Conservation (phyloP, 2,329 filamentous ascomycete genomes). For the Aureobasidium subglaciale region DNA sequence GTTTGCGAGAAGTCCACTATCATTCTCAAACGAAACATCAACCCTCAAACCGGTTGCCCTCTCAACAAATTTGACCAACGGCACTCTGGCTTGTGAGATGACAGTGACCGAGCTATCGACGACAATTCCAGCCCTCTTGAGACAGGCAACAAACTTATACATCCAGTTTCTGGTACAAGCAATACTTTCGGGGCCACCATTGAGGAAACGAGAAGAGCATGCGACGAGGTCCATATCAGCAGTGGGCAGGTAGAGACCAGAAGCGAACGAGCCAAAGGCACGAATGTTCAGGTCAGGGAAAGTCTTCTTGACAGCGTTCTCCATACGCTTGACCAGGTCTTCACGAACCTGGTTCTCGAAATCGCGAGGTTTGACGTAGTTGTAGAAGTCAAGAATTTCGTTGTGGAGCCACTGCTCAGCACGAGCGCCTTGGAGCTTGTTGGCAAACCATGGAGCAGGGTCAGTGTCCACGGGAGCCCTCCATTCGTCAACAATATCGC, state of each 20-base stretch:
- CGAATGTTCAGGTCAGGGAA: constrained; percentile 50
- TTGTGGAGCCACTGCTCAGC: constrained; percentile 63
- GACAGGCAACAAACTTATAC: constrained; percentile 54
- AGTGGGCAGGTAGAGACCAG: constrained; percentile 62
- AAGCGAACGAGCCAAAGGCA: constrained; percentile 92
- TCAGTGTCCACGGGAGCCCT: constrained; percentile 28
- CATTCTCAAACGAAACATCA: constrained; percentile 92
- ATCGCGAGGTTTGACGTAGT: constrained; percentile 68
- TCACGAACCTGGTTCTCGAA: constrained; percentile 72
- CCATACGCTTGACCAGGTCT: constrained; percentile 64
- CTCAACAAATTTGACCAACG: constrained; percentile 87
- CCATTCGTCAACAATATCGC: constrained; percentile 40
- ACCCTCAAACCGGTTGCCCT: constrained; percentile 69
- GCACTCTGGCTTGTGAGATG: constrained; percentile 73
- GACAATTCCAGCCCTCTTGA: constrained; percentile 53
- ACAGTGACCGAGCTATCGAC: constrained; percentile 54
- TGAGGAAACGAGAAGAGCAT: constrained; percentile 55
- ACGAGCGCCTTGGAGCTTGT: constrained; percentile 20
- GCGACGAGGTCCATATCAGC: constrained; percentile 94
- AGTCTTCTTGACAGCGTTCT: constrained; percentile 47
- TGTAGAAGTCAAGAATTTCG: constrained; percentile 83
- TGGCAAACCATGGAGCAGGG: constrained; percentile 55
- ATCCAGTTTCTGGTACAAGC: constrained; percentile 34
- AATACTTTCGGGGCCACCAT: constrained; percentile 38
- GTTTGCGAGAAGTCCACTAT: constrained; percentile 72